Base-by-base conservation (phyloP, 2,329 filamentous ascomycete genomes). In the Aspergillus luchuensis region DNA sequence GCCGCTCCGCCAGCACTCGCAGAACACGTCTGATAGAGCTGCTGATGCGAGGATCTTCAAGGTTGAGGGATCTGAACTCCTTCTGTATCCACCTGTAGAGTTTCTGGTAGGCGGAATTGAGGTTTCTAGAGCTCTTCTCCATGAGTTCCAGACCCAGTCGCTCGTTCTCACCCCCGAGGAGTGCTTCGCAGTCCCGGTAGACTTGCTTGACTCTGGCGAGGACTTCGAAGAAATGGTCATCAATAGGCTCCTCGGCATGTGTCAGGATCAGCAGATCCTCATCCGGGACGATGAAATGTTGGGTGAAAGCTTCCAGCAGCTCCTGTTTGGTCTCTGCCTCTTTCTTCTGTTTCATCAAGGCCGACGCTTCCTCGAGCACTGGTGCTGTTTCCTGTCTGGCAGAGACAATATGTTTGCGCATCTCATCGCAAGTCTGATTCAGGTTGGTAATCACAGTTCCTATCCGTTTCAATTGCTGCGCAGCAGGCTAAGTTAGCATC, bases 51-150 rank as follows among this genome's bases (percentile, higher is more conserved):
- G 93, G 93, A 67, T 96, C 97, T 71, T 99, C 95, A 8, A 98
- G 84, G 73, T 98, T 96, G 54, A 98, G 79, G 0, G 89, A 89
- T 74, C 93, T 96, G 78, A 99, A 96, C 69, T 97, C 92, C 61
- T 90, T 88, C 73, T 97, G 93, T 19, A 96, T 88, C 94, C 94
- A 99, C 69, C 91, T 88, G 77, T 96, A 97, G 2, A 99, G 84
- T 73, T 97, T 99, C 73, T 99, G 94, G 69, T 95, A 99, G 5
- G 91, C 94, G 15, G 89, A 84, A 70, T 97, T 95, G 53, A 99
- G 84, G 63, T 91, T 87, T 61, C 91, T 92, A 0, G 92, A 93
- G 58, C 89, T 94, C 74, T 94, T 87, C 64, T 97, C 94, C 84
- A 98, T 93, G 52, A 98, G 85, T 69, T 98, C 93, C 4, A 96